A percentile compares a stretch with the other conserved stretches of the same genome.
Conservation (phyloP, 78 protist genomes). For the Polysphondylium violaceum region DNA sequence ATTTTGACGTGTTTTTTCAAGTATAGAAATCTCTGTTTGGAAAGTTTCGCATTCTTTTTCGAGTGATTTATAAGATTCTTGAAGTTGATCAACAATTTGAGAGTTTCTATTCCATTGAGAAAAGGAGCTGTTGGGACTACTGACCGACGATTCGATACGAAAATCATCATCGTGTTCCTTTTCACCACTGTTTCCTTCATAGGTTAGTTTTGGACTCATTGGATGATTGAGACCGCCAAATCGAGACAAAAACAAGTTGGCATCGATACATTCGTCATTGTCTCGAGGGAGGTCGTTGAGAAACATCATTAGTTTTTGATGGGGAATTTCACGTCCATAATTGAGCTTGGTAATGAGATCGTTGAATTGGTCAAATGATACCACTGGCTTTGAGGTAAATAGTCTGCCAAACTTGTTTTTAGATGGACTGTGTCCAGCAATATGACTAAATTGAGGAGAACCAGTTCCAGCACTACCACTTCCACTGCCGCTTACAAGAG, state of each 20-base stretch:
- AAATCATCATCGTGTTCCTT: background rate
- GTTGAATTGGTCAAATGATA: constrained; percentile 57
- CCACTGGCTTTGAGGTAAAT: constrained; percentile 34
- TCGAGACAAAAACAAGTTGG: constrained; percentile 15
- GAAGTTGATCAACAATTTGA: constrained; percentile 39
- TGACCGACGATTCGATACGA: background rate
- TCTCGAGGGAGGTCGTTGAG: constrained; percentile 43
- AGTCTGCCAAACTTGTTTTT: constrained; percentile 62
- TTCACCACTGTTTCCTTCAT: background rate
- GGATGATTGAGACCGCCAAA: constrained; percentile 74
- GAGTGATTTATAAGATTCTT: constrained; percentile 29
- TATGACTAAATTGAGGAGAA: constrained; percentile 7
- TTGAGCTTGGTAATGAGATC: constrained; percentile 23
- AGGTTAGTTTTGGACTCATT: constrained; percentile 58
- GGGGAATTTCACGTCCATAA: constrained; percentile 63
- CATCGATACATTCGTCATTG: constrained; percentile 53
- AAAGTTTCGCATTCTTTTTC: constrained; percentile 48
- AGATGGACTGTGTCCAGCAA: constrained; percentile 25
- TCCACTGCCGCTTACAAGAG: background rate
- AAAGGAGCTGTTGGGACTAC: constrained; percentile 1
- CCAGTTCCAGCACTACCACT: background rate
- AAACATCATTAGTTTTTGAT: constrained; percentile 53
- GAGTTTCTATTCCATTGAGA: constrained; percentile 32
- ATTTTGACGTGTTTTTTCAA: constrained; percentile 22
- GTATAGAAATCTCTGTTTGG: constrained; percentile 32